Evolutionary conservation across 2,329 filamentous ascomycete genomes (phyloP).

Genomic region (Apiospora marii): DNA sequence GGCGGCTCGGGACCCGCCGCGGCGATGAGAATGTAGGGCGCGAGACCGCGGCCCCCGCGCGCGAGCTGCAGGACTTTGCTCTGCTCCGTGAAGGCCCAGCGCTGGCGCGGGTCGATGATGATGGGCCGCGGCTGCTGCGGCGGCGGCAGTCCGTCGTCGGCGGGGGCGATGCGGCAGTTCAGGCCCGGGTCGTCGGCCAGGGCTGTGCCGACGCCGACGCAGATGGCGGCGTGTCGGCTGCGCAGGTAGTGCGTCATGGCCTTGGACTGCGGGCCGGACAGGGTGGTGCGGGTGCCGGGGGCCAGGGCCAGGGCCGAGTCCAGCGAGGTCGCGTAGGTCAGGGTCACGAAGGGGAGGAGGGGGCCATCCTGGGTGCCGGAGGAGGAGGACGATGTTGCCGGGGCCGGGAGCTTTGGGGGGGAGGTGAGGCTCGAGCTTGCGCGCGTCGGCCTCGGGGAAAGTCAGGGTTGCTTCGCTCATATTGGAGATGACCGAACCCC

Average conservation of each 20-base stretch:
- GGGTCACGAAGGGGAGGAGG: slow-evolving; percentile 60
- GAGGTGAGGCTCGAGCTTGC: slow-evolving; percentile 42
- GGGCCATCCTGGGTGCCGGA: neutral
- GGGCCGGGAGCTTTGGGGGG: slow-evolving; percentile 27
- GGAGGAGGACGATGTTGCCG: neutral
- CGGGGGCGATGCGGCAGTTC: slow-evolving; percentile 21
- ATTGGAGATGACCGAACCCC: neutral
- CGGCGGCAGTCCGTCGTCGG: neutral
- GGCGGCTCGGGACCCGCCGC: slow-evolving; percentile 57
- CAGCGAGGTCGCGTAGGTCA: slow-evolving; percentile 91
- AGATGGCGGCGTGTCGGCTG: slow-evolving; percentile 81
- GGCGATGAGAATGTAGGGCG: slow-evolving; percentile 70
- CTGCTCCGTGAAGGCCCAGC: slow-evolving; percentile 70
- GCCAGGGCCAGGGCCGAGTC: slow-evolving; percentile 81
- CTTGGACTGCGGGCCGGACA: slow-evolving; percentile 86
- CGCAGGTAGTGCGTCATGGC: slow-evolving; percentile 94
- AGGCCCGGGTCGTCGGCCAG: slow-evolving; percentile 23
- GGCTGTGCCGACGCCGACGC: slow-evolving; percentile 64
- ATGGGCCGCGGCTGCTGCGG: slow-evolving; percentile 79
- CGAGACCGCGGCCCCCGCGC: slow-evolving; percentile 70
- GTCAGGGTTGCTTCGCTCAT: slow-evolving; percentile 31
- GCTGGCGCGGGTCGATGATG: slow-evolving; percentile 78
- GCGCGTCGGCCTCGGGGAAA: slow-evolving; percentile 38
- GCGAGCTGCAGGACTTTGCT: slow-evolving; percentile 75
- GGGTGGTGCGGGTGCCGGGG: slow-evolving; percentile 78